These are phyloP conservation scores for Lodderomyces jiufengensis DNA, from an alignment of 1,139 yeast species.

Conservation along the genomic window DNA sequence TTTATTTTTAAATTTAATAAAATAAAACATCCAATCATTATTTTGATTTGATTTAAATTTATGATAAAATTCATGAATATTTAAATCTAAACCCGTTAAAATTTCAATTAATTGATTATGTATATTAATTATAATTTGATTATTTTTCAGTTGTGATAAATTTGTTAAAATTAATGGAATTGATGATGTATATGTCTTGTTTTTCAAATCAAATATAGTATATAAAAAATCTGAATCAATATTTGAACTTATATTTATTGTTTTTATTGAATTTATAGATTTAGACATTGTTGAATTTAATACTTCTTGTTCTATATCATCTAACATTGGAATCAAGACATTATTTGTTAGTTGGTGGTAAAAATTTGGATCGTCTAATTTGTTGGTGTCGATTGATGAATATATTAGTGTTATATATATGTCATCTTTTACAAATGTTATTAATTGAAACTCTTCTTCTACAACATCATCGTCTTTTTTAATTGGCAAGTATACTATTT, in stretches of 20 bases:
- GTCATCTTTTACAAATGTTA: constrained; percentile 25
- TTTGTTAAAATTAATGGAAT: constrained; percentile 25
- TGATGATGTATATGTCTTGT: constrained; percentile 32
- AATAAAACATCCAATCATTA: constrained; percentile 47
- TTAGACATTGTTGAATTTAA: constrained; percentile 12
- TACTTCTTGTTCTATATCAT: constrained; percentile 23
- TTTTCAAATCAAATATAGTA: constrained; percentile 28
- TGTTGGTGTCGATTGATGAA: constrained; percentile 23
- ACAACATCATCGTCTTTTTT: constrained; percentile 5
- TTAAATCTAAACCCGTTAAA: constrained; percentile 10
- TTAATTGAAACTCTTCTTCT: constrained; percentile 30
- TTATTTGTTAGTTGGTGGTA: constrained; percentile 17
- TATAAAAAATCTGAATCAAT: constrained; percentile 38
- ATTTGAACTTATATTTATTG: constrained; percentile 18
- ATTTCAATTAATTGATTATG: constrained; percentile 39
- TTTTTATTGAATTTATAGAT: constrained; percentile 31
- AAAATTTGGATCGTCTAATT: constrained; percentile 22
- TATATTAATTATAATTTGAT: constrained; percentile 13
- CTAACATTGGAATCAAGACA: constrained; percentile 20
- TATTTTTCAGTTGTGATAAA: constrained; percentile 19
- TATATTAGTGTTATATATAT: constrained; percentile 26
- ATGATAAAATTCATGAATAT: constrained; percentile 36
- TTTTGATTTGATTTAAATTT: constrained; percentile 37
- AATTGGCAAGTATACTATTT: constrained; percentile 27
- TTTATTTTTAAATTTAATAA: constrained; percentile 28